These are phyloP conservation scores for Fragilariopsis cylindrus DNA, from an alignment of 108 stramenopile genomes.

Conservation along the genomic window DNA sequence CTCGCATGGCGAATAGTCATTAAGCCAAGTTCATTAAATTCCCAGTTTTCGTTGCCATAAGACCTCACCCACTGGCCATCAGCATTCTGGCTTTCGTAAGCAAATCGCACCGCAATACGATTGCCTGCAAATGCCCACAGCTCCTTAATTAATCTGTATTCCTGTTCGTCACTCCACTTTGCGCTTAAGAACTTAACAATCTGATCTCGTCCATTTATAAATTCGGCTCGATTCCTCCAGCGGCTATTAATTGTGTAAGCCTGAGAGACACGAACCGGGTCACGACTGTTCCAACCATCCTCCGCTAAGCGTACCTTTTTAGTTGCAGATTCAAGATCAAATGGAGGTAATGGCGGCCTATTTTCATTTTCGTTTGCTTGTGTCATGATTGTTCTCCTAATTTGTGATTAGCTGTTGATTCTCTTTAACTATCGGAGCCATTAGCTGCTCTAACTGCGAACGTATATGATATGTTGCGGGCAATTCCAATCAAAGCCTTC, in stretches of 20 bases:
- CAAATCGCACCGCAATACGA: constrained; percentile 72
- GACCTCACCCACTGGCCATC: constrained; percentile 58
- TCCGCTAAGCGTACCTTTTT: constrained; percentile 63
- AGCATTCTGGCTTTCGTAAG: constrained; percentile 57
- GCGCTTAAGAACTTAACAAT: constrained; percentile 44
- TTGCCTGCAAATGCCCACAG: constrained; percentile 55
- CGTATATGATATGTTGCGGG: too few relatives aligned
- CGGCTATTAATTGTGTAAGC: constrained; percentile 55
- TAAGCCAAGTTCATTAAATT: constrained; percentile 56
- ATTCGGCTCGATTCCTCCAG: constrained; percentile 58
- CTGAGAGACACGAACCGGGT: constrained; percentile 41
- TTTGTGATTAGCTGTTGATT: too few relatives aligned
- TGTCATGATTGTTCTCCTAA: too few relatives aligned
- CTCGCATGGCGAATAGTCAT: constrained; percentile 63
- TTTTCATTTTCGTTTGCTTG: background rate
- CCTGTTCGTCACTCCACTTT: background rate
- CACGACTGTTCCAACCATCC: constrained; percentile 67
- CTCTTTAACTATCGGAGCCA: too few relatives aligned
- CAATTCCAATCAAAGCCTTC: too few relatives aligned
- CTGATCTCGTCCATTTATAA: constrained; percentile 51
- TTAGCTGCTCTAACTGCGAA: too few relatives aligned
- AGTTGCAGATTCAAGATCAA: constrained; percentile 58
- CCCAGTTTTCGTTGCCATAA: constrained; percentile 77
- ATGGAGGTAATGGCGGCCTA: constrained; percentile 53
- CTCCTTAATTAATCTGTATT: constrained; percentile 72